Evolutionary conservation across 148 eudicot species (phyloP), one percentile per base, ranked within the genome.

Genomic region (Diospyros kaki): DNA sequence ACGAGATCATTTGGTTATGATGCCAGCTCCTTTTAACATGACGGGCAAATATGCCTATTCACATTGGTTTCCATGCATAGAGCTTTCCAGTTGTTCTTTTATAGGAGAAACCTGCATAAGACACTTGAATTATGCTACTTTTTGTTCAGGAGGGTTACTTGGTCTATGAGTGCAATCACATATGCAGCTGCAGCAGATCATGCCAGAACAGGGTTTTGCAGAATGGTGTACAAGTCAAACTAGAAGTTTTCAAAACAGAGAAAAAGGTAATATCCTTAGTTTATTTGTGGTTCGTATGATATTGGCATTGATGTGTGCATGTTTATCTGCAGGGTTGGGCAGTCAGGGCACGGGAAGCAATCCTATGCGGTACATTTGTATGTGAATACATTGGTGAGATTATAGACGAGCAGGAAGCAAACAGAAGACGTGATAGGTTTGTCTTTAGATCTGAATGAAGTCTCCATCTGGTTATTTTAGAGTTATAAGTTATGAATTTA

Each of bases 141-240:
- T n/a, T 5, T 64, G 9, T 79, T 76, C 88, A 95, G 99, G 94
- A 93, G 79, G 94, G 93, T 42, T 88, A 84, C 85, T 79, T 84
- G 54, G 89, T 93, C 38, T 95, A 92, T 68, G 99, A 95, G 80
- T 95, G 99, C 89, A 95, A 91, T 80, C 81, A 81, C 75, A 76
- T 75, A 75, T 95, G 99, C 83, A 73, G 80, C 68, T 95, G 99
- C 78, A 86, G 83, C 71, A 86, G 79, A 74, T 70, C 80, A 73
- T 95, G 99, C 77, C 90, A 81, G 74, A 95, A 95, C 83, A 89
- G 97, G 87, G 90, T 95, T 71, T 78, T 95, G 85, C 99, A 95
- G 84, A 91, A 89, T 76, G 97, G 99, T 62, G 68, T 88, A 69
- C 85, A 68, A 83, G 85, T 84, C 71, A 93, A 84, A 75, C 70